These are phyloP conservation scores for Lichtheimia ramosa DNA, from an alignment of 371 early-diverging fungal genomes.

Conservation along the genomic window DNA sequence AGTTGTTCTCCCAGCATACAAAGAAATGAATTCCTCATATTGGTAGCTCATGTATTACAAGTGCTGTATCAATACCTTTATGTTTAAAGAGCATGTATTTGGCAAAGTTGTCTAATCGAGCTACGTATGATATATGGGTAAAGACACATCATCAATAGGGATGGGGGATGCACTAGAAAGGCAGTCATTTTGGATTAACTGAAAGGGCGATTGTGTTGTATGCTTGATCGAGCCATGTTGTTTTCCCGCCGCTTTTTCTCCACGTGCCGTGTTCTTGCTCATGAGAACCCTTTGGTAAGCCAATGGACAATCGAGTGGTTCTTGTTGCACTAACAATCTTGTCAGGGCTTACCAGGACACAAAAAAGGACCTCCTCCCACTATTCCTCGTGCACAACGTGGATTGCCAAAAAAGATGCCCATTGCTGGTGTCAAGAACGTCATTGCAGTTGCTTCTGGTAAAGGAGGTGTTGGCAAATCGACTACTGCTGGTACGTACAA, in stretches of 20 bases:
- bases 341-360: conserved; percentile 39
- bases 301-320: neutral
- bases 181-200: no score
- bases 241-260: conserved; percentile 38
- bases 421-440: conserved; percentile 71
- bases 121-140: no score
- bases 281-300: conserved; percentile 65
- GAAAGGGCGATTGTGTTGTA: neutral
- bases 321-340: conserved; percentile 1
- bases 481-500: conserved; percentile 71
- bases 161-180: no score
- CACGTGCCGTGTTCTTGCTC: conserved; percentile 30
- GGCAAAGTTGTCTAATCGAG: no score
- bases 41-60: no score
- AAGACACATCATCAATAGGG: no score
- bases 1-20: no score
- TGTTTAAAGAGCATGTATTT: no score
- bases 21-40: no score
- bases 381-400: conserved; percentile 62
- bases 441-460: conserved; percentile 85
- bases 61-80: no score
- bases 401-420: conserved; percentile 64
- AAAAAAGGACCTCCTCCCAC: conserved; percentile 34
- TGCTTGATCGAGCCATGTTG: neutral
- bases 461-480: conserved; percentile 91